A percentile compares a stretch with the other conserved stretches of the same genome.
Conservation (phyloP, 2,329 filamentous ascomycete species). For the Aspergillus proliferans region DNA sequence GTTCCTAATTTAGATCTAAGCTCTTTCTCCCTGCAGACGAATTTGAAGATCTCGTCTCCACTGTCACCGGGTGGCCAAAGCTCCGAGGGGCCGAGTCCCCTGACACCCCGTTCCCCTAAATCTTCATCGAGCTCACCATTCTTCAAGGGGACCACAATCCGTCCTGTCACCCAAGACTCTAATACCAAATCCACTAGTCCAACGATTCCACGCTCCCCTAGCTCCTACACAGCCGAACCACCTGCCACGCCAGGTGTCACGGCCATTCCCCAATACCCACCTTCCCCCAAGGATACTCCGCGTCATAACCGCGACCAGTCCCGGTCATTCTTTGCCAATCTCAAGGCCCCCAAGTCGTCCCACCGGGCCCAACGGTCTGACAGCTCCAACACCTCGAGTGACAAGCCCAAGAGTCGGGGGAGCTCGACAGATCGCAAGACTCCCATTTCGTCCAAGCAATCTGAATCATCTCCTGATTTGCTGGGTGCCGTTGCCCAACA, state of each 20-base stretch:
- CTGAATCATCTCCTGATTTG: slow-evolving; percentile 40
- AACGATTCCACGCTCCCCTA: slow-evolving; percentile 23
- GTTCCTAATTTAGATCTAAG: slow-evolving; percentile 35
- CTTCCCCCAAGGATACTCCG: slow-evolving; percentile 35
- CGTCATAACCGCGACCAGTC: slow-evolving; percentile 41
- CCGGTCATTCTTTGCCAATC: slow-evolving; percentile 42
- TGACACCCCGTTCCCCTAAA: slow-evolving; percentile 34
- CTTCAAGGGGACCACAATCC: slow-evolving; percentile 35
- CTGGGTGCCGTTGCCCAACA: slow-evolving; percentile 22
- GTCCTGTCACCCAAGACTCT: slow-evolving; percentile 34
- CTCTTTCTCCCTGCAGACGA: slow-evolving; percentile 24
- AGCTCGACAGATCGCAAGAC: slow-evolving; percentile 40
- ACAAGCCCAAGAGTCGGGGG: slow-evolving; percentile 36
- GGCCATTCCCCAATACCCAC: slow-evolving; percentile 41
- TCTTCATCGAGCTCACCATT: slow-evolving; percentile 32
- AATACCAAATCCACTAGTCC: slow-evolving; percentile 23
- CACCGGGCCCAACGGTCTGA: slow-evolving; percentile 39
- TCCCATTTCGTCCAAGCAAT: slow-evolving; percentile 28
- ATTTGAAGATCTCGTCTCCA: slow-evolving; percentile 25
- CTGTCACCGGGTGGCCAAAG: slow-evolving; percentile 30
- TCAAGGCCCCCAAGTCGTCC: slow-evolving; percentile 42
- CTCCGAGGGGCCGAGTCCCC: slow-evolving; percentile 28
- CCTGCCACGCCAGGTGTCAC: slow-evolving; percentile 38
- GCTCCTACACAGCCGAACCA: slow-evolving; percentile 13
- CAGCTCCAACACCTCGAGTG: slow-evolving; percentile 29